Base-by-base conservation (phyloP, 2,329 filamentous ascomycete genomes). In the Nemania diffusa region DNA sequence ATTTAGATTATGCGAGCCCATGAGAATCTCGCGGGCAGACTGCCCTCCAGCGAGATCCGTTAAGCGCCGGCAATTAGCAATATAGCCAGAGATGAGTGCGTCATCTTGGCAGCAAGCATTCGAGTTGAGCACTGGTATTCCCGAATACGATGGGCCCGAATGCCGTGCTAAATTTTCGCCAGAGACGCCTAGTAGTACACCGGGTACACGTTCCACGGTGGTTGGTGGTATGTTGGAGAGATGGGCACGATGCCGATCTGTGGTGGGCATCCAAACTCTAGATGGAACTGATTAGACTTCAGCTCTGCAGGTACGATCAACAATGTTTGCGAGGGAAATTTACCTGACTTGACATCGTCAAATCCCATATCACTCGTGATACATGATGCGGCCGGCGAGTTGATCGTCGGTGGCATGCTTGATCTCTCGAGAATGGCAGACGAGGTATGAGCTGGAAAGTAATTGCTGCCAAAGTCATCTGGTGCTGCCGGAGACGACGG, bases 391-490 rank as follows among this genome's bases (percentile, higher is more conserved):
- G 77, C 73, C 44, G 76, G 76, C 44, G 79, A 77, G 71, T 73
- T 73, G 69, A 77, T 70, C 50, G 69, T 67, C 5, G 74, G 72
- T 1, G 76, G 72, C 24, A 78, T 63, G 57, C 73, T 76, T 4
- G 73, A 69, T 40, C 73, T 71, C 57, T 80, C 79, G 52, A 84
- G 76, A 74, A 85, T 81, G 48, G 79, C 78, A 22, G 81, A 74
- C 17, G 84, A 83, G 22, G 84, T 80, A 69, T 83, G 85, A 26
- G 83, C 84, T 8, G 84, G 82, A 66, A 85, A 83, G 73, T 85
- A 86, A 68, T 78, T 75, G 60, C 73, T 75, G 65, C 77, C 79
- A 73, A 84, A 85, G 57, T 87, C 84, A 57, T 85, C 83, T 56
- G 80, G 79, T 58, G 79, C 79, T 51, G 79, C 80, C 1, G 84